Percentiles rank a stretch among this genome's conserved stretches.
Evolutionary conservation across 768 basidiomycete genomes (phyloP).

Genomic region (Lentinula sp.): DNA sequence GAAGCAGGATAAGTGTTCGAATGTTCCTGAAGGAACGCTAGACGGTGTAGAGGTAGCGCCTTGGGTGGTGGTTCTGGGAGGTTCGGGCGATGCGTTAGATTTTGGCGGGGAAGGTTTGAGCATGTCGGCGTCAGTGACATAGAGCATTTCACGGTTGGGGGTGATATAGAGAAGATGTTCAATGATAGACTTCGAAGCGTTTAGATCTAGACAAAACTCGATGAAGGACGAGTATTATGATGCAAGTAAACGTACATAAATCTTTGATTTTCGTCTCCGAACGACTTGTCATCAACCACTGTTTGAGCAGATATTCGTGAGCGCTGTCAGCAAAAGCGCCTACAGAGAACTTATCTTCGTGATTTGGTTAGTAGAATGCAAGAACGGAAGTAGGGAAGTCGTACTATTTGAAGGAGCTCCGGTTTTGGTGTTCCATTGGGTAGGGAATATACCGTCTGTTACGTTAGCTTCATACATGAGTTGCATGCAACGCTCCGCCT

Average conservation of each 20-base stretch:
- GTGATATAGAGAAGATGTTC: constrained; percentile 53
- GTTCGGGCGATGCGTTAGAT: not conserved
- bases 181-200: constrained; percentile 48
- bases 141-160: constrained; percentile 52
- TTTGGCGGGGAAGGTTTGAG: constrained; percentile 9
- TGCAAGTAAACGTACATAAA: constrained; percentile 40
- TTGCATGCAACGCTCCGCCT: constrained; percentile 41
- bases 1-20: constrained; percentile 71
- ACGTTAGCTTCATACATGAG: constrained; percentile 41
- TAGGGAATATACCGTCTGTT: constrained; percentile 49
- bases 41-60: not conserved
- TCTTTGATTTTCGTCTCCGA: constrained; percentile 46
- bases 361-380: not conserved
- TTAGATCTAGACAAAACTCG: constrained; percentile 31
- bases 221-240: constrained; percentile 13
- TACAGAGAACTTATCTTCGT: constrained; percentile 36
- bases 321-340: constrained; percentile 60
- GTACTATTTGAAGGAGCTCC: constrained; percentile 42
- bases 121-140: constrained; percentile 45
- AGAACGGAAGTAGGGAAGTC: constrained; percentile 22
- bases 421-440: constrained; percentile 37
- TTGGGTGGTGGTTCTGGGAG: not conserved
- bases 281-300: constrained; percentile 52
- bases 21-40: constrained; percentile 27
- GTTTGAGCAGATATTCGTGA: constrained; percentile 68